Evolutionary conservation across 768 basidiomycete genomes (phyloP).

Genomic region (Russula dissimulans): DNA sequence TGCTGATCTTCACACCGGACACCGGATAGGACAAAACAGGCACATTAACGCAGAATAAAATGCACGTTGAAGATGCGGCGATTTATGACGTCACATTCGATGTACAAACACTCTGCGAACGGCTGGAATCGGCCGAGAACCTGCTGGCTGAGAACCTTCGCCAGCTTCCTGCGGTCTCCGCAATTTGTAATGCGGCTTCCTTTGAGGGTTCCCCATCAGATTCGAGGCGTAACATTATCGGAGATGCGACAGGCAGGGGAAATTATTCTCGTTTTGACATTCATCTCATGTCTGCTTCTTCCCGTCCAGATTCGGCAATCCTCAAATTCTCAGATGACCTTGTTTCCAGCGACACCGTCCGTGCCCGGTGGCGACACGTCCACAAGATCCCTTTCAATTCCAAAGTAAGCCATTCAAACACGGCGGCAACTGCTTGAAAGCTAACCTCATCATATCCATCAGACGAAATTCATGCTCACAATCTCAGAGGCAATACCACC

Average conservation of each 20-base stretch:
- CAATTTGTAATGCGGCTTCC: slow-evolving; percentile 42
- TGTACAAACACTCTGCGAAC: slow-evolving; percentile 10
- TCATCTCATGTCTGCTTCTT: background rate
- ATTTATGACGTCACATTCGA: slow-evolving; percentile 26
- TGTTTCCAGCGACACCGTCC: slow-evolving; percentile 1
- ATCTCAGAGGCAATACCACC: slow-evolving; percentile 24
- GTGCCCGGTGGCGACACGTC: slow-evolving; percentile 19
- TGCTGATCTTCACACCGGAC: background rate
- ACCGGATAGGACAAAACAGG: slow-evolving; percentile 44
- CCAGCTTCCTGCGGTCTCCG: slow-evolving; percentile 33
- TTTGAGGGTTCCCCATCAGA: slow-evolving; percentile 31
- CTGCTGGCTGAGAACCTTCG: slow-evolving; percentile 16
- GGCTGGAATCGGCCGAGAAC: background rate
- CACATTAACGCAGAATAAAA: slow-evolving; percentile 50
- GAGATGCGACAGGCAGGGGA: slow-evolving; percentile 44
- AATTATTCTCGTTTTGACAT: background rate
- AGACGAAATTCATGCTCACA: slow-evolving; percentile 50
- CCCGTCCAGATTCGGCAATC: slow-evolving; percentile 39
- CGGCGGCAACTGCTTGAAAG: background rate
- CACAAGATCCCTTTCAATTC: slow-evolving; percentile 31
- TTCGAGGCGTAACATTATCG: slow-evolving; percentile 30
- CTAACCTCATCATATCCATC: slow-evolving; percentile 19
- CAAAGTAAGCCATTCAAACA: slow-evolving; percentile 27
- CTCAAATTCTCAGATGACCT: slow-evolving; percentile 39
- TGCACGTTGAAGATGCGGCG: slow-evolving; percentile 45